Evolutionary conservation across 2,329 filamentous ascomycete genomes (phyloP).

Genomic region (Teratosphaeria nubilosa): DNA sequence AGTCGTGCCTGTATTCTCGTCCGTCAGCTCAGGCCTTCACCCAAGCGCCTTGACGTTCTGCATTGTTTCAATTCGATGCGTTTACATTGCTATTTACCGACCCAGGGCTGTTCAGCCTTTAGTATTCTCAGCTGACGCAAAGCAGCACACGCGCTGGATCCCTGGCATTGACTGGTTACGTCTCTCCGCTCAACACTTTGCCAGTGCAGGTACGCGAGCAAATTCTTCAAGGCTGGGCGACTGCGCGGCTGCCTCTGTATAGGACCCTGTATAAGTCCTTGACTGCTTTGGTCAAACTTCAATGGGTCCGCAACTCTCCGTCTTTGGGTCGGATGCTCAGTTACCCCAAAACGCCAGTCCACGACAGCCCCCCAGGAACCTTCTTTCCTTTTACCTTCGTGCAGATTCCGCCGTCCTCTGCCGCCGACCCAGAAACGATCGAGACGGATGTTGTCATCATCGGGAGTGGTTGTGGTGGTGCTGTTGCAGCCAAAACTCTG

Average conservation of each 20-base stretch:
- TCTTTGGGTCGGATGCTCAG: constrained; percentile 47
- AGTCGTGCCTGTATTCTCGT: constrained; percentile 9
- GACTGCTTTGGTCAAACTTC: constrained; percentile 43
- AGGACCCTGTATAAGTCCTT: constrained; percentile 48
- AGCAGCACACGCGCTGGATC: constrained; percentile 52
- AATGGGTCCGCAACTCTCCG: constrained; percentile 47
- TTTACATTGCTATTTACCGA: neutral
- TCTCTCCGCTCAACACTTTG: constrained; percentile 52
- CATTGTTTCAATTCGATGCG: neutral
- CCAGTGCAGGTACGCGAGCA: constrained; percentile 50
- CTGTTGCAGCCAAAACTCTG: constrained; percentile 69
- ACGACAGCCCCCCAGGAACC: constrained; percentile 40
- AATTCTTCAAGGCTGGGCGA: constrained; percentile 54
- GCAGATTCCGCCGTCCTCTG: constrained; percentile 37
- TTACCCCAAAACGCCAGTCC: constrained; percentile 47
- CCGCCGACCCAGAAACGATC: constrained; percentile 44
- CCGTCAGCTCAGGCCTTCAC: neutral
- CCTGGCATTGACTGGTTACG: constrained; percentile 57
- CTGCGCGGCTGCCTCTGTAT: constrained; percentile 45
- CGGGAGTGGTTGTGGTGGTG: constrained; percentile 79
- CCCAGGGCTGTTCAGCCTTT: neutral
- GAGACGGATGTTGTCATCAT: constrained; percentile 77
- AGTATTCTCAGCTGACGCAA: neutral
- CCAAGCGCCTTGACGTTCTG: neutral
- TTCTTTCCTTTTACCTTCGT: constrained; percentile 52